A percentile compares a stretch with the other conserved stretches of the same genome.
Conservation (phyloP, 2,329 filamentous ascomycete species). For the Exophiala aquamarina region DNA sequence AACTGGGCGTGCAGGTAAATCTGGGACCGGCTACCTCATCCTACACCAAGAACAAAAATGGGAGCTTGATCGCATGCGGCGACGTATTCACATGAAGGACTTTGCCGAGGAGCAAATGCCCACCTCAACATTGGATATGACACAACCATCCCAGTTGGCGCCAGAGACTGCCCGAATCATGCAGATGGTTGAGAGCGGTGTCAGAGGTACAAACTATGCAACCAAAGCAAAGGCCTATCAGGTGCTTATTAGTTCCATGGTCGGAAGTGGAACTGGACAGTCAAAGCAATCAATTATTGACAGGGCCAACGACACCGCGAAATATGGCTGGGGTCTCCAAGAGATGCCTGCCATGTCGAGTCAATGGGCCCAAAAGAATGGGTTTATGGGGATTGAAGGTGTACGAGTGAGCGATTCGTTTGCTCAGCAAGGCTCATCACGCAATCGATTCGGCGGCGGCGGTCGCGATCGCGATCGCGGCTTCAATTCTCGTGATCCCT, state of each 20-base stretch:
- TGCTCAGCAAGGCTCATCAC: neutral
- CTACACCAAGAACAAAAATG: constrained; percentile 50
- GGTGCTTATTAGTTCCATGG: constrained; percentile 30
- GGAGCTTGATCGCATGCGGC: constrained; percentile 49
- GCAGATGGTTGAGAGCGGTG: constrained; percentile 44
- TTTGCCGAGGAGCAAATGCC: constrained; percentile 42
- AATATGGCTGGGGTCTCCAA: constrained; percentile 49
- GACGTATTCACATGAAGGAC: constrained; percentile 57
- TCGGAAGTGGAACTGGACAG: constrained; percentile 11
- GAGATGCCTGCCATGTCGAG: constrained; percentile 37
- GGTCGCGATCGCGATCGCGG: constrained; percentile 7
- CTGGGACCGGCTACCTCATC: constrained; percentile 63
- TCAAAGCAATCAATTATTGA: constrained; percentile 43
- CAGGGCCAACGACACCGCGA: constrained; percentile 45
- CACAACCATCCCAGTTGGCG: constrained; percentile 30
- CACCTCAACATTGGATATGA: constrained; percentile 38
- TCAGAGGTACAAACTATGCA: constrained; percentile 29
- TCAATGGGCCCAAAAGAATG: constrained; percentile 31
- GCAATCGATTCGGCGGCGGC: constrained; percentile 1
- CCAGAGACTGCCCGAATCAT: constrained; percentile 28
- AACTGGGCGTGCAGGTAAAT: constrained; percentile 49
- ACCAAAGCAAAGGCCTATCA: constrained; percentile 35
- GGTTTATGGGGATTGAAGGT: constrained; percentile 30
- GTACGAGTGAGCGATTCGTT: constrained; percentile 23
- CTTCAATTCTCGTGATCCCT: too few relatives aligned